phyloP scores from a whole-genome alignment of 768 basidiomycete genomes.

The Dendrothele bispora region DNA sequence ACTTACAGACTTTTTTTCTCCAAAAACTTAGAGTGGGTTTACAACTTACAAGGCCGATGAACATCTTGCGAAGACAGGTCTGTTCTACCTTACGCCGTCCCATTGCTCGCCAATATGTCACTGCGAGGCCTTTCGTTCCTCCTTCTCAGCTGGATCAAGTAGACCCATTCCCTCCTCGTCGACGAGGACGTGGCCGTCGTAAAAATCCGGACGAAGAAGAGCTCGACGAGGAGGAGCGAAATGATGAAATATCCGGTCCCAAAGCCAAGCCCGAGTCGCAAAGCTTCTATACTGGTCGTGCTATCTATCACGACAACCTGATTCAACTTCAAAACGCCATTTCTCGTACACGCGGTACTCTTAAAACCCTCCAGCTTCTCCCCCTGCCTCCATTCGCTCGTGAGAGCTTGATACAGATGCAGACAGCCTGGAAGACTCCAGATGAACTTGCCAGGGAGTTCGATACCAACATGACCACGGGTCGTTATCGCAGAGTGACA shows the following conservation, averaged over 20 bases:
- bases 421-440: constrained; percentile 69
- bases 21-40: no score
- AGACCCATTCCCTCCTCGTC: constrained; percentile 5
- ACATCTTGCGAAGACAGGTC: constrained; percentile 25
- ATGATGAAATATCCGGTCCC: not conserved
- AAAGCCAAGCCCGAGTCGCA: constrained; percentile 58
- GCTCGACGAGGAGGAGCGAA: constrained; percentile 12
- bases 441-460: constrained; percentile 59
- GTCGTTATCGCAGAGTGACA: constrained; percentile 68
- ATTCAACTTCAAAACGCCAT: constrained; percentile 65
- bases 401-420: constrained; percentile 54
- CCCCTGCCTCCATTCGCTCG: constrained; percentile 77
- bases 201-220: constrained; percentile 9
- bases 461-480: constrained; percentile 58
- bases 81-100: constrained; percentile 20
- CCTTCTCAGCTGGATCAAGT: constrained; percentile 28
- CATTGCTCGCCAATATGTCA: constrained; percentile 9
- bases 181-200: constrained; percentile 6
- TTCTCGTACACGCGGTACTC: constrained; percentile 50
- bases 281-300: constrained; percentile 81
- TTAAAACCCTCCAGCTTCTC: constrained; percentile 66
- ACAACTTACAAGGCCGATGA: no score
- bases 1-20: constrained; percentile 9
- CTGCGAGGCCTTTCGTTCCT: constrained; percentile 32
- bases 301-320: constrained; percentile 74